Percentiles rank a stretch among this genome's conserved stretches.
phyloP scores from a whole-genome alignment of 805 yeast genomes.

The Tetrapisispora iriomotensis region DNA sequence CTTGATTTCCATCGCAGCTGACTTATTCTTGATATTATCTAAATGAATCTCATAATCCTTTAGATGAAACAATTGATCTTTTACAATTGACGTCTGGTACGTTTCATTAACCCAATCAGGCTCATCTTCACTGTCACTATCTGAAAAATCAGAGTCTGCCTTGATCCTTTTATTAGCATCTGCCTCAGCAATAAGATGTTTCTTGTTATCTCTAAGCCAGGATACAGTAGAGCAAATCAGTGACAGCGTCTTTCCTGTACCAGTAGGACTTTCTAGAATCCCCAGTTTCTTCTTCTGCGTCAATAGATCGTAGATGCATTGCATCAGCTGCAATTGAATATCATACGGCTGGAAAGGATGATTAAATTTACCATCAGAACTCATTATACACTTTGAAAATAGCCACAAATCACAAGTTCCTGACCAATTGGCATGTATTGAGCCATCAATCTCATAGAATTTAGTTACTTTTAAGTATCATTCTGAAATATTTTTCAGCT shows the following conservation, averaged over 20 bases:
- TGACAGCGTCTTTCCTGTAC: slow-evolving; percentile 87
- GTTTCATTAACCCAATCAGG: slow-evolving; percentile 59
- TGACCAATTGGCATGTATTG: no score
- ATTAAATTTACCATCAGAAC: slow-evolving; percentile 21
- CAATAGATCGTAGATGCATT: slow-evolving; percentile 56
- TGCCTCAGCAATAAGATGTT: slow-evolving; percentile 9
- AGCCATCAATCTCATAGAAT: no score
- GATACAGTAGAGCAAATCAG: slow-evolving; percentile 76
- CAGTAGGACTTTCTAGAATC: slow-evolving; percentile 87
- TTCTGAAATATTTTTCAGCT: no score
- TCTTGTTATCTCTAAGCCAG: slow-evolving; percentile 58
- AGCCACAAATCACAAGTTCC: no score
- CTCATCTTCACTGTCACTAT: slow-evolving; percentile 39
- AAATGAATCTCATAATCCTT: slow-evolving; percentile 31
- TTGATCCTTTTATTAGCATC: slow-evolving; percentile 8
- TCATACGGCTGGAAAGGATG: slow-evolving; percentile 81
- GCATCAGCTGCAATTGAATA: slow-evolving; percentile 73
- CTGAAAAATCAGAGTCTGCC: slow-evolving; percentile 18
- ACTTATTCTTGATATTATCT: slow-evolving; percentile 17
- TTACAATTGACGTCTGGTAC: slow-evolving; percentile 23
- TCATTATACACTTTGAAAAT: no score
- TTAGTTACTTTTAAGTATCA: no score
- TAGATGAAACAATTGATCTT: slow-evolving; percentile 16
- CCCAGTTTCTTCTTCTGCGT: slow-evolving; percentile 48
- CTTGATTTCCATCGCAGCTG: slow-evolving; percentile 5